These are phyloP conservation scores for Pseudogymnoascus sp. DNA, from an alignment of 2,329 filamentous ascomycete genomes.

Conservation along the genomic window DNA sequence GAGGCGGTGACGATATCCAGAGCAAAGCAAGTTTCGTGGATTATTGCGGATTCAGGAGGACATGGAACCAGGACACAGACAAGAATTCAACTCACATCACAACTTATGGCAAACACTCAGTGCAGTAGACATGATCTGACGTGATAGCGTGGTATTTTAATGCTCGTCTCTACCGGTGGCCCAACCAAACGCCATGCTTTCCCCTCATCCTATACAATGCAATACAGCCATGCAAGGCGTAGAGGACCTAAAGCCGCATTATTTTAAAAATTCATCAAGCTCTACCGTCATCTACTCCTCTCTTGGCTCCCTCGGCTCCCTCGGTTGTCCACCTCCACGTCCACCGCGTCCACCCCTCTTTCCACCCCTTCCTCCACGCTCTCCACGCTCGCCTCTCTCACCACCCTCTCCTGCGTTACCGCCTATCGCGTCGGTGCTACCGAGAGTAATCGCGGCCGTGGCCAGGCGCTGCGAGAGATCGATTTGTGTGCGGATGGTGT, in stretches of 20 bases:
- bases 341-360: constrained; percentile 39
- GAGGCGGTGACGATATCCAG: not conserved
- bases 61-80: not conserved
- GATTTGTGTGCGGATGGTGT: constrained; percentile 98
- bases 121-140: not conserved
- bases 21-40: not conserved
- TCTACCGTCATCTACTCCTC: constrained; percentile 31
- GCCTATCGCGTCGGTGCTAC: constrained; percentile 36
- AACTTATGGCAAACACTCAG: not conserved
- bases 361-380: constrained; percentile 29
- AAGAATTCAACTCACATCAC: not conserved
- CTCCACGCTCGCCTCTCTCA: constrained; percentile 37
- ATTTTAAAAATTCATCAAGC: constrained; percentile 6
- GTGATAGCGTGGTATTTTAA: constrained; percentile 10
- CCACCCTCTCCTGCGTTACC: constrained; percentile 29
- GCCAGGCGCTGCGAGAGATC: constrained; percentile 93
- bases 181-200: constrained; percentile 28
- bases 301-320: constrained; percentile 42
- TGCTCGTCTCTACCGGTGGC: constrained; percentile 8
- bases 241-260: constrained; percentile 23
- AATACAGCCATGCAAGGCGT: constrained; percentile 22
- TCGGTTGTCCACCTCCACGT: constrained; percentile 38
- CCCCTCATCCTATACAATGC: constrained; percentile 29
- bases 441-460: constrained; percentile 59
- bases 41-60: not conserved